Base-by-base conservation (phyloP, 2,329 filamentous ascomycete species). In the Sordariomycetes sp. region DNA sequence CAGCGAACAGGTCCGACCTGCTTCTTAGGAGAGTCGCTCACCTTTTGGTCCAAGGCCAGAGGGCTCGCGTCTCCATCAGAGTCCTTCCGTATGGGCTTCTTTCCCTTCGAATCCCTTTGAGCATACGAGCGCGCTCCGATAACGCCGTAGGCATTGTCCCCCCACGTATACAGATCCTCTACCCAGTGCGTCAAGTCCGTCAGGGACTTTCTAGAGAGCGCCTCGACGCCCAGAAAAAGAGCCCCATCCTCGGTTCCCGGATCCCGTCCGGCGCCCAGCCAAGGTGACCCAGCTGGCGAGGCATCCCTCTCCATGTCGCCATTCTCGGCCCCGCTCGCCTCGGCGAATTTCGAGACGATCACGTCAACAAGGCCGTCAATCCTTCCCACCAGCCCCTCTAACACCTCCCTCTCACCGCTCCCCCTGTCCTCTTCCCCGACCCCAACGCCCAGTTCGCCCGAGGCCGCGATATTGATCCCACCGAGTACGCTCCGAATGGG, bases 371-470 rank as follows among this genome's bases (percentile, higher is more conserved):
- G 76, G 1, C 94, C 94, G 55, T 94, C 86, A 25, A 89, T 88
- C 57, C 88, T 78, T 10, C 78, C 79, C 1, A 90, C 83, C 60
- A 96, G 82, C n/a, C 90, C 90, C 69, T 97, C 92, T 1, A 99
- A 75, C 0, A 97, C 92, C 64, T 95, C 92, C 64, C 92, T 79
- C 72, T 97, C 92, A 35, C 90, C 90, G 67, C 92, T 96, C 4
- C 92, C 92, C 68, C 90, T 86, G 57, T 96, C 89, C 72, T 97
- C 94, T 68, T 97, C 94, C 20, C 94, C 94, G 1, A 97, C 94
- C 0, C 94, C 94, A 52, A 96, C 82, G 17, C 94, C 94, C 28
- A 97, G 80, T 71, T 97, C 92, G 20, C 94, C 92, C 36, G 89
- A 90, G 7, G 87, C 89, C 13, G 91, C 89, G 35, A 99, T 77